Percentiles rank a stretch among this genome's conserved stretches.
Evolutionary conservation across 1,139 yeast genomes (phyloP).

Genomic region (Saccharomyces pastorianus): DNA sequence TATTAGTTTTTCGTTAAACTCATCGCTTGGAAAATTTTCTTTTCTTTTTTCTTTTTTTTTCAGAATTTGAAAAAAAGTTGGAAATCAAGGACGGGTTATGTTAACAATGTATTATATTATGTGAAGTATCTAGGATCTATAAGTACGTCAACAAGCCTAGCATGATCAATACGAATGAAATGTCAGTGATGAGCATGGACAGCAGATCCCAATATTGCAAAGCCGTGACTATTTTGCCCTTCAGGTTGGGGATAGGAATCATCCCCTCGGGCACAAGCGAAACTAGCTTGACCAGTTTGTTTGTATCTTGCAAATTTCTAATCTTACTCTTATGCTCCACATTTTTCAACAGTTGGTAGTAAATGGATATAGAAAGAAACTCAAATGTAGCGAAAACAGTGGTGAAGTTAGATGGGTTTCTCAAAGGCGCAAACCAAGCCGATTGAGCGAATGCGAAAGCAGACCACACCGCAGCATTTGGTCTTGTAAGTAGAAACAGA

Average conservation of each 20-base stretch:
- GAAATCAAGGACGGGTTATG: neutral
- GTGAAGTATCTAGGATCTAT: neutral
- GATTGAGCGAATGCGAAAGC: neutral
- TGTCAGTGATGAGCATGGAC: conserved; percentile 35
- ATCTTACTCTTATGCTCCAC: conserved; percentile 25
- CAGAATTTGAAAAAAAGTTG: neutral
- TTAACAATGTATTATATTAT: conserved; percentile 6
- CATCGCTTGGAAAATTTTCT: conserved; percentile 2
- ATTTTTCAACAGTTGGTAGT: conserved; percentile 26
- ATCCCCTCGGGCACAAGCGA: conserved; percentile 31
- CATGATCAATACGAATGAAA: conserved; percentile 35
- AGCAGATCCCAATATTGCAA: conserved; percentile 36
- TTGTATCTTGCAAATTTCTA: conserved; percentile 22
- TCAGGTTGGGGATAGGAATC: conserved; percentile 25
- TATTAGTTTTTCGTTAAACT: conserved; percentile 4
- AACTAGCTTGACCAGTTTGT: conserved; percentile 25
- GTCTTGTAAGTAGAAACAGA: conserved; percentile 21
- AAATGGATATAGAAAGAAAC: conserved; percentile 31
- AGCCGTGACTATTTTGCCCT: conserved; percentile 22
- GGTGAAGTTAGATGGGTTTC: conserved; percentile 31
- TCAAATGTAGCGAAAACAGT: conserved; percentile 33
- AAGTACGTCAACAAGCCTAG: conserved; percentile 33
- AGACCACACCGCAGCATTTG: conserved; percentile 6
- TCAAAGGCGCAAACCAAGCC: conserved; percentile 5
- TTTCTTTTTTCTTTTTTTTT: neutral